Percentiles rank a stretch among this genome's conserved stretches.
These are phyloP conservation scores for Saccharomyces eubayanus DNA, from an alignment of 805 yeast species.

Conservation along the genomic window DNA sequence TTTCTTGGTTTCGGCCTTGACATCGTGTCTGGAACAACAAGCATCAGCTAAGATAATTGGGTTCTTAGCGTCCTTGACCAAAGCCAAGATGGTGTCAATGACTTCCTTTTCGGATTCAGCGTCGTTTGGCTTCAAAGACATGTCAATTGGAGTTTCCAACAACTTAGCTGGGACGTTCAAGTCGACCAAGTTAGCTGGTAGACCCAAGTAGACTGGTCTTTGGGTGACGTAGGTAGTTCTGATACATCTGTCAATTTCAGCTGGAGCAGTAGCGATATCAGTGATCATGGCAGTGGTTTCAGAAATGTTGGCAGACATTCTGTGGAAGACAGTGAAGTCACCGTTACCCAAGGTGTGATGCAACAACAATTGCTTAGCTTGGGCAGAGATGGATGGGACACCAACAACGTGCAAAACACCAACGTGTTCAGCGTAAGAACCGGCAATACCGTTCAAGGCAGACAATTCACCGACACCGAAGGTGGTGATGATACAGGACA, in stretches of 20 bases:
- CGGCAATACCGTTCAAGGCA: conserved; percentile 81
- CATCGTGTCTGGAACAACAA: conserved; percentile 73
- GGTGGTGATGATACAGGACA: conserved; percentile 70
- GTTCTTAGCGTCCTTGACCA: conserved; percentile 51
- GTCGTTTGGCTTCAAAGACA: conserved; percentile 50
- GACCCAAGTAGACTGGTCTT: conserved; percentile 75
- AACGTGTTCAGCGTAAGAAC: conserved; percentile 84
- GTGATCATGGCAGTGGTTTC: conserved; percentile 57
- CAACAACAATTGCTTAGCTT: conserved; percentile 60
- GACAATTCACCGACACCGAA: conserved; percentile 88
- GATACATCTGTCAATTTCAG: conserved; percentile 64
- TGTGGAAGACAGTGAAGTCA: conserved; percentile 67
- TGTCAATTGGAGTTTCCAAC: conserved; percentile 58
- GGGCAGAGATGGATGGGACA: conserved; percentile 70
- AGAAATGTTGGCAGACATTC: conserved; percentile 69
- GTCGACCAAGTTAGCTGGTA: conserved; percentile 77
- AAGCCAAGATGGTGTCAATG: conserved; percentile 40
- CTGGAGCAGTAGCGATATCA: conserved; percentile 58
- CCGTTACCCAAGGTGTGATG: conserved; percentile 84
- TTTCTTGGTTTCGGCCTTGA: conserved; percentile 51
- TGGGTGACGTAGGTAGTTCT: conserved; percentile 62
- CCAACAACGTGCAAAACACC: conserved; percentile 81
- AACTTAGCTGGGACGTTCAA: conserved; percentile 46
- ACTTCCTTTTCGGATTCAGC: conserved; percentile 57
- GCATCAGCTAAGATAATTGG: conserved; percentile 81